Evolutionary conservation across 176 grass and related monocot species (phyloP).

Genomic region (Oryza coarctata): DNA sequence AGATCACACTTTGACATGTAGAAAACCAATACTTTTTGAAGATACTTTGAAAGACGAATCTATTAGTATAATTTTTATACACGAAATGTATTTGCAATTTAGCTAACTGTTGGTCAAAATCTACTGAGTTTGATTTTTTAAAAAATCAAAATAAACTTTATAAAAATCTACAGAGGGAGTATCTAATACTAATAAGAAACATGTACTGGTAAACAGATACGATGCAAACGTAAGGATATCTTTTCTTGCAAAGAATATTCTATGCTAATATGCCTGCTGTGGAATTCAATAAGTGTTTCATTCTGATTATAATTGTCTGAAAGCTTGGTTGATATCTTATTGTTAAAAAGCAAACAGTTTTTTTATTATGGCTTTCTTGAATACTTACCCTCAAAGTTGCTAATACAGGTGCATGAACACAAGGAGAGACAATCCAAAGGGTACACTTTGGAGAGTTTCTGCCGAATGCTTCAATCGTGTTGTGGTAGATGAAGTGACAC

Average conservation of each 20-base stretch:
- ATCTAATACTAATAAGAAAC: not conserved
- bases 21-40: not conserved
- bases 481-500: constrained; percentile 67
- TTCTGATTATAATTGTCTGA: constrained; percentile 26
- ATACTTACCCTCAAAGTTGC: constrained; percentile 33
- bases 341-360: not conserved
- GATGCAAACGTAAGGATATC: constrained; percentile 3
- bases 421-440: constrained; percentile 95
- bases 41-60: not conserved
- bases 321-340: constrained; percentile 29
- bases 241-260: constrained; percentile 19
- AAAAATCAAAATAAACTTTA: not conserved
- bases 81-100: too few species aligned
- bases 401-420: constrained; percentile 91
- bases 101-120: not conserved
- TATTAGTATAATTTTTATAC: not conserved
- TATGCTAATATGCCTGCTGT: constrained; percentile 27
- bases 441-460: constrained; percentile 92
- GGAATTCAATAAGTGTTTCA: constrained; percentile 3
- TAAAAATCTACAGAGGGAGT: not conserved
- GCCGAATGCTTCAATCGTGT: constrained; percentile 85
- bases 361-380: constrained; percentile 23
- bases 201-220: not conserved
- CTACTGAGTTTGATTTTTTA: not conserved
- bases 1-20: not conserved